Evolutionary conservation across 2,329 filamentous ascomycete species (phyloP).

Genomic region (Aotearoamyces nothofagi): DNA sequence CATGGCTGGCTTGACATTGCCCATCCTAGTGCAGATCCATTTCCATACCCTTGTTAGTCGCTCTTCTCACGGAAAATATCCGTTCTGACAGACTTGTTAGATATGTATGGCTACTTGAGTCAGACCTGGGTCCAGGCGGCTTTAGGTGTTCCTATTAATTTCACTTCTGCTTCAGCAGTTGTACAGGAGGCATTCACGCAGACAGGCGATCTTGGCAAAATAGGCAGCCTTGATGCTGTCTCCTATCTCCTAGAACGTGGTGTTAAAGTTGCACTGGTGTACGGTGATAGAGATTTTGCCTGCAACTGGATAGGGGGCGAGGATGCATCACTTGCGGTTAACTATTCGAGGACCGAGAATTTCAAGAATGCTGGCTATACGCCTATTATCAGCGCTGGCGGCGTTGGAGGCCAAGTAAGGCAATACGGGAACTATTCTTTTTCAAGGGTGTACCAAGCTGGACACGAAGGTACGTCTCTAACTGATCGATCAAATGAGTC

Average conservation of each 20-base stretch:
- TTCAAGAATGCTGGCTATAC: conserved; percentile 56
- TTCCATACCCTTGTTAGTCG: conserved; percentile 1
- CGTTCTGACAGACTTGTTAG: neutral
- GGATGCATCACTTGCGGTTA: conserved; percentile 33
- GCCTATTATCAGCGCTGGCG: conserved; percentile 49
- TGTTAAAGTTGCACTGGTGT: conserved; percentile 53
- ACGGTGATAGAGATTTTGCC: conserved; percentile 44
- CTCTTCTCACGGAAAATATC: neutral
- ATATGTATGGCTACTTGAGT: conserved; percentile 7
- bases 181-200: conserved; percentile 27
- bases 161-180: conserved; percentile 27
- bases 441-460: conserved; percentile 45
- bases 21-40: conserved; percentile 5
- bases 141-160: conserved; percentile 45
- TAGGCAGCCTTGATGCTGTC: conserved; percentile 39
- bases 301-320: conserved; percentile 43
- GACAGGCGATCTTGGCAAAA: conserved; percentile 43
- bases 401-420: conserved; percentile 52
- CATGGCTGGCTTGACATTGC: conserved; percentile 29
- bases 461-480: conserved; percentile 34
- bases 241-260: conserved; percentile 41
- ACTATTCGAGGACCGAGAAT: conserved; percentile 23
- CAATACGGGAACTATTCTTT: conserved; percentile 61
- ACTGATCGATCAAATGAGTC: no score
- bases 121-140: conserved; percentile 29